Evolutionary conservation across 1,284 basidiomycete genomes (phyloP), one percentile per base, ranked within the genome.

Genomic region (Tilletiaria anomala): DNA sequence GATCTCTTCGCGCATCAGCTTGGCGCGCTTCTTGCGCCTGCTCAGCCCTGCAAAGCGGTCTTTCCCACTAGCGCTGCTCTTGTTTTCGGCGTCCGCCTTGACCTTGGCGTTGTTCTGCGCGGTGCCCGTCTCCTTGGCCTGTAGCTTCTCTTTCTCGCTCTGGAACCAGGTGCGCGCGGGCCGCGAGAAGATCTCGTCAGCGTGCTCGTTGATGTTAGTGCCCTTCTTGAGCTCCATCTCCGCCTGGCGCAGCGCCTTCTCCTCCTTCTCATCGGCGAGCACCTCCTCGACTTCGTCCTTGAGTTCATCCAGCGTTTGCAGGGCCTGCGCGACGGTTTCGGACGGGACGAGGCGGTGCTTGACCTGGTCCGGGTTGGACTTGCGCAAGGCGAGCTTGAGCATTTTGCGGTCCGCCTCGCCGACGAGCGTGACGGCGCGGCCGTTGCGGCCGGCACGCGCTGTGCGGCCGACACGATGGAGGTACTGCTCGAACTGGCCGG

Each of bases 161-260:
- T 96, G 91, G 76, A 99, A 99, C 93, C 93, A 99, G 11, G 89
- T 94, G 50, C 91, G 74, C 19, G 87, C 86, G 6, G 93, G 93
- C 38, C 91, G 75, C 23, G 83, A 79, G 67, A 80, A 85, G 57
- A 99, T 97, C 70, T 97, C 93, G n/a, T 76, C 78, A 66, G 84
- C 76, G 59, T 97, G 86, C 65, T 89, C 80, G 41, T 96, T 78
- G 75, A 97, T 79, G 67, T 99, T 99, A 68, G 93, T 78, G 26
- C 89, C 85, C 70, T 96, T 97, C 54, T 76, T 80, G 16, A 97
- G 62, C 68, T 97, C 85, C 87, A 96, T 94, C 68, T 99, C 93
- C 3, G 86, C 89, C 66, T 51, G 46, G 2, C 54, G 47, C 17
- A 66, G 26, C 2, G 83, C 76, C 69, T 87, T 93, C 69, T 97